phyloP scores from a whole-genome alignment of 1,139 yeast genomes.

The Blastobotrys raffinosifermentans region DNA sequence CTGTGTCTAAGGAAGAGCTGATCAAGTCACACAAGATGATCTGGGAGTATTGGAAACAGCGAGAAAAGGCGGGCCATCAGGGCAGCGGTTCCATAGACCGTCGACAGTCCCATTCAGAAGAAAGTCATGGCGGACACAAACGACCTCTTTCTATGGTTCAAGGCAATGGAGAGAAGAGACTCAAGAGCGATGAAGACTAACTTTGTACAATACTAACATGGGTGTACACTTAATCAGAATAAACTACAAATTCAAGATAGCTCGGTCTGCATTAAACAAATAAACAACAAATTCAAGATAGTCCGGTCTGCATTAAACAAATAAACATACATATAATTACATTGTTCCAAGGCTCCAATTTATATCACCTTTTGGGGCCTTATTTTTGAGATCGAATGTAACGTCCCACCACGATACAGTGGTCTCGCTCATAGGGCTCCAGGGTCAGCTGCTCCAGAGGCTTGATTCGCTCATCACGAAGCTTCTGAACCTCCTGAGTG shows the following conservation, averaged over 20 bases:
- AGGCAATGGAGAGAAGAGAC: slow-evolving; percentile 1
- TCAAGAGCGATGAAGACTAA: background rate
- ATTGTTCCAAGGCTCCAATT: too few species aligned
- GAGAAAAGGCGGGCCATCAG: slow-evolving; percentile 29
- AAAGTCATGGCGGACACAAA: slow-evolving; percentile 14
- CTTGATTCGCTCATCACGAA: slow-evolving; percentile 97
- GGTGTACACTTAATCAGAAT: too few species aligned
- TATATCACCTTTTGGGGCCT: too few species aligned
- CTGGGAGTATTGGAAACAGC: slow-evolving; percentile 42
- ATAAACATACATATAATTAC: too few species aligned
- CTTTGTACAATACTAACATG: too few species aligned
- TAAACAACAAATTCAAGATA: too few species aligned
- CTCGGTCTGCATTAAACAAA: too few species aligned
- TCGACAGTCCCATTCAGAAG: too few species aligned
- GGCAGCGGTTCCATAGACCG: slow-evolving; percentile 3
- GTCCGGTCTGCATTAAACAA: too few species aligned
- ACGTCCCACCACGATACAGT: slow-evolving; percentile 96
- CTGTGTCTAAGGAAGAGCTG: slow-evolving; percentile 74
- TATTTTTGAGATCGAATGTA: slow-evolving; percentile 82
- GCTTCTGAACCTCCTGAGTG: slow-evolving; percentile 98
- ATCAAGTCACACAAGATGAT: slow-evolving; percentile 44
- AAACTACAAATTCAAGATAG: too few species aligned
- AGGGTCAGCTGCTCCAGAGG: slow-evolving; percentile 97
- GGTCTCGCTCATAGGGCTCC: slow-evolving; percentile 99
- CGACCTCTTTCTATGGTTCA: background rate